Evolutionary conservation across 1,284 basidiomycete species (phyloP), one percentile per base, ranked within the genome.

Genomic region (Malassezia slooffiae): DNA sequence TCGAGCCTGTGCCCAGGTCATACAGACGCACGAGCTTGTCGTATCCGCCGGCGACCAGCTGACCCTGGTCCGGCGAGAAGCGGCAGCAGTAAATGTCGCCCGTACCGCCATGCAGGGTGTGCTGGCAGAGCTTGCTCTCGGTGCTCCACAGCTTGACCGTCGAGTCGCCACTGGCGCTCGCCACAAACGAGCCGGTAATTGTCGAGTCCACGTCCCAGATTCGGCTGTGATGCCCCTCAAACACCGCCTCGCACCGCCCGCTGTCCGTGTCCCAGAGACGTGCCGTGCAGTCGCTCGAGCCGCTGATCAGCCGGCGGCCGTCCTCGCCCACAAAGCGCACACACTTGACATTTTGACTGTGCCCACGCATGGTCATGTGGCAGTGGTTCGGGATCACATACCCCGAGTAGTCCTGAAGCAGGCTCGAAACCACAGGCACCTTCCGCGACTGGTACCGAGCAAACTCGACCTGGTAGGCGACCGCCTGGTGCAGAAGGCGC

Each of bases 71-170:
- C 0, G 72, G 70, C 36, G 70, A 59, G 70, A 74, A 75, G 11
- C 62, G 59, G 20, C 73, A 72, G 37, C 68, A 59, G 52, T 75
- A 75, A 3, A 74, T 70, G 51, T 75, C 74, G 2, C 74, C 74
- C 4, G 55, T 50, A 0, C 57, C 53, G 5, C 50, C 49, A 2
- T 45, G 20, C 11, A 65, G 44, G 28, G 58, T 62, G 7, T 52
- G 47, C 3, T 42, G 35, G 15, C 52, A 51, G 26, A 54, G 45
- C 5, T 42, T 49, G 15, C 49, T 52, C 28, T 57, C 51, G 0
- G 60, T 52, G 12, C 61, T 56, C 74, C 74, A 75, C 6, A 75
- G 55, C 32, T 73, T 68, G 28, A 74, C 70, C 1, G 70, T 72
- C 3, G 73, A 70, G 39, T 75, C 73, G 3, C 73, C 74, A 1